Percentiles rank a stretch among this genome's conserved stretches.
Conservation (phyloP, 176 grass and related monocot genomes). For the Musa acuminata region DNA sequence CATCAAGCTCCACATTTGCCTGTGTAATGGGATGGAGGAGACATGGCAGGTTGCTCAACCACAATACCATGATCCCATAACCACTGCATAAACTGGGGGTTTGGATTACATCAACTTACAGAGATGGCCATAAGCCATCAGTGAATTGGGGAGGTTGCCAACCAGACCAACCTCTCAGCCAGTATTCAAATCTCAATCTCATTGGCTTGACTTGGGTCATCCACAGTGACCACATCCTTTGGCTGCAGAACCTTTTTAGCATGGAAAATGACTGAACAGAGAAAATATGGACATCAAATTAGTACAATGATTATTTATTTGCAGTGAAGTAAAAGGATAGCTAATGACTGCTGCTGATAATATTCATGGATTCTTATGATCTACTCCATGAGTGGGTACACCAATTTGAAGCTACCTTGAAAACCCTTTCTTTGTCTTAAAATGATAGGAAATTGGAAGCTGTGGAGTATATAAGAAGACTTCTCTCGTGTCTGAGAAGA, state of each 20-base stretch:
- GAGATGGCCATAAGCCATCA: background rate
- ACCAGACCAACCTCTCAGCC: background rate
- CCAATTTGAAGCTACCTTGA: no score
- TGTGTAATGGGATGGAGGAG: no score
- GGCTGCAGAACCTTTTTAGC: background rate
- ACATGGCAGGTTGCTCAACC: no score
- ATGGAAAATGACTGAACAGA: background rate
- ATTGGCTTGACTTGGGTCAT: background rate
- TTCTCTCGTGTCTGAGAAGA: no score
- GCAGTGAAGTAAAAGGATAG: background rate
- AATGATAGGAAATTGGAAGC: no score
- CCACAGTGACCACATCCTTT: background rate
- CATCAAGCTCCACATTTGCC: no score
- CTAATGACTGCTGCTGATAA: background rate
- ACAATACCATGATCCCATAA: no score
- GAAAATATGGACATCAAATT: background rate
- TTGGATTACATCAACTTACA: no score
- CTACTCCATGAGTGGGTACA: no score
- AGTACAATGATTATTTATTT: background rate
- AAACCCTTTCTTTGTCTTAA: no score
- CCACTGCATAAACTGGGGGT: no score
- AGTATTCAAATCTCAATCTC: background rate
- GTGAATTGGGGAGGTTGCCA: background rate
- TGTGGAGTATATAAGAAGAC: no score
- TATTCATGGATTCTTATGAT: background rate